Evolutionary conservation across 2,329 filamentous ascomycete genomes (phyloP), one percentile per base, ranked within the genome.

Genomic region (Penicillium sp.): DNA sequence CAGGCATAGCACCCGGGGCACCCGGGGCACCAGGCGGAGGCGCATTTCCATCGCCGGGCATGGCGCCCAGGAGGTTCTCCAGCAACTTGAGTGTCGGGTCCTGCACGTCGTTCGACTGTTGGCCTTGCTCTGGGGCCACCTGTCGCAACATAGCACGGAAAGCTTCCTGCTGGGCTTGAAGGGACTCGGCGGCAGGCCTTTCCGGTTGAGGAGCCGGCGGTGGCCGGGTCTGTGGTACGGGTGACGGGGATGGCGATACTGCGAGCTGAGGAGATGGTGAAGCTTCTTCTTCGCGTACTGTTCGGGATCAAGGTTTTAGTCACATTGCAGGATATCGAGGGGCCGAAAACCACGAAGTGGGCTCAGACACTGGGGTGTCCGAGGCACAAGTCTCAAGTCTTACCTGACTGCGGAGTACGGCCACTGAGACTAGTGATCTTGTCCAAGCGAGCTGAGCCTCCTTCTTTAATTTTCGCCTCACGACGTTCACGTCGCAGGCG

Each of bases 341-440:
- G 10, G 6, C 25, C 5, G 22, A 14, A 14, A 3, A 6, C 37
- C 16, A 25, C 11, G 11, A 13, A 14, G 25, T 10, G 16, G 16
- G 26, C 14, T 22, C 13, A 11, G 6, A 10, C 14, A 33, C 7
- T 26, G 6, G 11, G 10, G 19, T 14, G 3, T 6, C 42, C 6
- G 14, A 25, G 37, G 1, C 26, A 19, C 16, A 46, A 26, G 8
- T n/a, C 4, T 48, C 10, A 55, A 25, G 19, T 11, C 59, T 13
- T 72, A 80, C 78, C 70, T 55, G 70, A 69, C 57, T 78, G 76
- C 45, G 81, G 78, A 60, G 74, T 76, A 51, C 81, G 76, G 65
- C 85, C 87, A 60, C 85, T 86, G 57, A 88, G 72, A 40, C 81
- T 81, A 42, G 85, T 87, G 73, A 89, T 89, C 67, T 85, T 84